Percentiles rank a stretch among this genome's conserved stretches.
Conservation (phyloP, 169 alveolate genomes). For the Pseudocohnilembus persalinus region DNA sequence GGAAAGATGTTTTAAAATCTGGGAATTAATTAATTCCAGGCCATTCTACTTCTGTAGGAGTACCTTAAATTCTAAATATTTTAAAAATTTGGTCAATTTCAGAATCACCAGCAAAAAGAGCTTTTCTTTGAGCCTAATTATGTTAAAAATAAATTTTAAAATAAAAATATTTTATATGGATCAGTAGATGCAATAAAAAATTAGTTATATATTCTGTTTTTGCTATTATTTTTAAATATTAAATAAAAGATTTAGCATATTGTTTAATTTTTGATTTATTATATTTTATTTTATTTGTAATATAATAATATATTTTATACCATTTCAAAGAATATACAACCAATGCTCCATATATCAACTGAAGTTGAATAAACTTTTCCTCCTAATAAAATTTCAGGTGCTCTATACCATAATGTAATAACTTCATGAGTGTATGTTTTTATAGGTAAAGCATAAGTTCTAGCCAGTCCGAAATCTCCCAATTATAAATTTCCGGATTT, state of each 20-base stretch:
- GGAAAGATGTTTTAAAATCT: conserved; percentile 67
- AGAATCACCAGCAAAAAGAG: conserved; percentile 84
- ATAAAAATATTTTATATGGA: too few relatives aligned
- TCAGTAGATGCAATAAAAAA: too few relatives aligned
- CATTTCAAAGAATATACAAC: conserved; percentile 83
- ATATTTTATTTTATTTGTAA: conserved; percentile 9
- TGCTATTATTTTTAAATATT: too few relatives aligned
- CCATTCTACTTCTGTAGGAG: conserved; percentile 86
- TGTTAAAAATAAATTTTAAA: too few relatives aligned
- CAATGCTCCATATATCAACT: conserved; percentile 91
- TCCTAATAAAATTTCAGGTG: conserved; percentile 90
- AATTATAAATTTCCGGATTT: conserved; percentile 73
- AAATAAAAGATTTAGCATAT: too few relatives aligned
- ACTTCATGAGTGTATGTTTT: conserved; percentile 90
- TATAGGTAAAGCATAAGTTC: conserved; percentile 87
- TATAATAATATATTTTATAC: not conserved
- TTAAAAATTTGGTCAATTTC: conserved; percentile 86
- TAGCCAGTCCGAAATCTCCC: conserved; percentile 93
- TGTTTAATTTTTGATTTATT: too few relatives aligned
- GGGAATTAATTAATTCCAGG: conserved; percentile 87
- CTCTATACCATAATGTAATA: conserved; percentile 89
- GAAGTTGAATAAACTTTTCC: conserved; percentile 85
- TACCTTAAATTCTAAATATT: conserved; percentile 79
- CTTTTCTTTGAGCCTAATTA: conserved; percentile 55
- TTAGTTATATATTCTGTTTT: too few relatives aligned